Evolutionary conservation across 768 basidiomycete species (phyloP).

Genomic region (Epithele typhae): DNA sequence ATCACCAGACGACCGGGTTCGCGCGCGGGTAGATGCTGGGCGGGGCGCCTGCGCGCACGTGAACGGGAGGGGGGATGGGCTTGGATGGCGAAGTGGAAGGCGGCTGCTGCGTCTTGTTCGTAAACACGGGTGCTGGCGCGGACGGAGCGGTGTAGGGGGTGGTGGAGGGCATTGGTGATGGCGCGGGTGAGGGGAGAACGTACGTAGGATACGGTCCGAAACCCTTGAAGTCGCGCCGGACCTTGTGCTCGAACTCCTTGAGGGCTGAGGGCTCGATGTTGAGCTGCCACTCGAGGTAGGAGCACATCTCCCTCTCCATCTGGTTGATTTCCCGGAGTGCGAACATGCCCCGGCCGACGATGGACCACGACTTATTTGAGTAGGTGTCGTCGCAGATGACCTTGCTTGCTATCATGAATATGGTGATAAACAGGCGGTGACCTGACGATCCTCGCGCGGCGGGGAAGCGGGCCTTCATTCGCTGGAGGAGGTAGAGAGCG

Average conservation of each 20-base stretch:
- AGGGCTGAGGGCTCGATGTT: slow-evolving; percentile 66
- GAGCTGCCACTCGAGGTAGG: slow-evolving; percentile 90
- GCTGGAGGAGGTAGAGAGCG: slow-evolving; percentile 68
- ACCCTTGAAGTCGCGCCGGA: slow-evolving; percentile 56
- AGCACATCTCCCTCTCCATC: slow-evolving; percentile 94
- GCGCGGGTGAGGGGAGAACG: slow-evolving; percentile 43
- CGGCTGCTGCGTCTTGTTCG: slow-evolving; percentile 12
- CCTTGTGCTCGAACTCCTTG: slow-evolving; percentile 54
- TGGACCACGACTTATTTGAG: slow-evolving; percentile 61
- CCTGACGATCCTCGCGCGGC: slow-evolving; percentile 88
- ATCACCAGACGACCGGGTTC: no score
- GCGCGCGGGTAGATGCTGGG: no score
- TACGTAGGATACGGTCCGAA: slow-evolving; percentile 60
- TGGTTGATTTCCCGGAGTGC: slow-evolving; percentile 87
- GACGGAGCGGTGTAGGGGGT: slow-evolving; percentile 21
- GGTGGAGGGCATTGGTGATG: slow-evolving; percentile 26
- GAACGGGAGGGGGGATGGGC: slow-evolving; percentile 12
- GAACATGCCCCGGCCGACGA: slow-evolving; percentile 62
- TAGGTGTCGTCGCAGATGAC: slow-evolving; percentile 66
- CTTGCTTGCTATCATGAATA: slow-evolving; percentile 89
- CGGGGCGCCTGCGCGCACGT: slow-evolving; percentile 10
- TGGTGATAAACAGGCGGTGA: slow-evolving; percentile 85
- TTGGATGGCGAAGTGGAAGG: slow-evolving; percentile 18
- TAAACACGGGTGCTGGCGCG: neutral
- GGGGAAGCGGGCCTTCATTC: slow-evolving; percentile 88